Base-by-base conservation (phyloP, 306 rosid genomes). In the Lathyrus aphaca region DNA sequence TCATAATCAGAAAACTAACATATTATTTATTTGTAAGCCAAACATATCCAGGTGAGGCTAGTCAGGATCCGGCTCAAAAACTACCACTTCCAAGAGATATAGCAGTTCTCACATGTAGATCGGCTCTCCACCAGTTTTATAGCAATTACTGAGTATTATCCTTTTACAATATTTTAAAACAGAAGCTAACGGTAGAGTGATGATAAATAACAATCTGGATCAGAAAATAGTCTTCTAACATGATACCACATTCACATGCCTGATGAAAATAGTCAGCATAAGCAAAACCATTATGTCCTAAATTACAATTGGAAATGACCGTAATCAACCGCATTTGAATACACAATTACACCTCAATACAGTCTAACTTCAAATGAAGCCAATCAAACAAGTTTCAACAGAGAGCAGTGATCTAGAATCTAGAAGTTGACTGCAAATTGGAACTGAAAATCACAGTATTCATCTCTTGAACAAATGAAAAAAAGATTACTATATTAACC, bases 41-140 rank as follows among this genome's bases (percentile, higher is more conserved):
- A 62, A 13, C 49, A 45, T 61, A 70, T 74, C 57, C 59, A 45
- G 59, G 39, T 69, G 30, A 46, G 40, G 35, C 15, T 17, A 37
- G 27, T 44, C 30, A 42, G 44, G 40, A 46, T 64, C 61, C 53
- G 14, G 53, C 48, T 60, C 30, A 57, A 18, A 69, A 64, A 45
- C 78, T 51, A 80, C 38, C 63, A 43, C 60, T 58, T 71, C 43
- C 69, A 45, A 65, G 46, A 40, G 2, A 8, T 49, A 21, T 49
- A 10, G 23, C 50, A 60, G 58, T 67, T 68, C 30, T 46, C 23
- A 58, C 70, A 15, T 39, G 18, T 57, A 29, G 56, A 21, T 53
- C 0, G 62, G 56, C 27, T 67, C 64, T 25, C 75, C 30, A 54
- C 66, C n/a, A 51, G 27, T 25, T 50, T 15, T 75, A 11, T 30